Evolutionary conservation across 192 early-diverging fungal genomes (phyloP), one percentile per base, ranked within the genome.

Genomic region (Blastocladiella britannica): DNA sequence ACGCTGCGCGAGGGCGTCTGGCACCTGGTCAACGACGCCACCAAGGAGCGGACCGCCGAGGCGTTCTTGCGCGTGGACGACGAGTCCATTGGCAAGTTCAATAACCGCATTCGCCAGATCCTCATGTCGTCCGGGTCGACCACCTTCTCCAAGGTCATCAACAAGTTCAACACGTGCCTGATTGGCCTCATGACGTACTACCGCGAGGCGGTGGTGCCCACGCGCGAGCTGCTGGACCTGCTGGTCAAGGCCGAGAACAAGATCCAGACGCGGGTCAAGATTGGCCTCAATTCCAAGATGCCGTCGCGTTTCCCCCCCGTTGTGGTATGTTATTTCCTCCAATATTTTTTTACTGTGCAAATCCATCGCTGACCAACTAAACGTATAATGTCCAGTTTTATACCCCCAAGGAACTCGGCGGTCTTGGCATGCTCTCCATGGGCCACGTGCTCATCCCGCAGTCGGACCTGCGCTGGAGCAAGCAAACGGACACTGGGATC

Each of bases 251-350:
- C 82, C 54, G 94, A 98, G 66, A 98, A 93, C 70, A 96, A 96
- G 74, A 92, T 98, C 56, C 94, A 98, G 71, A 87, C 92, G 26
- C 85, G 94, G 73, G 83, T 98, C 70, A 98, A 94, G 80, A 94
- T 95, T 72, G 94, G 94, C 57, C 78, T 98, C 60, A 98, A 98
- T 72, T 92, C 89, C 28, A 98, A 98, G 73, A 95, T 96, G 88
- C 91, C 92, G 59, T 84, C 82, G 28, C 77, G 94, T 65, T 96
- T 95, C 79, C 94, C 94, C 43, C 89, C 91, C 9, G 88, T 90
- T 0, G 87, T 93, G 7, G 88, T 86, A 63, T 88, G 82, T 55
- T 68, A n/a, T n/a, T n/a, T n/a, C n/a, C n/a, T n/a, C n/a, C n/a
- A n/a, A n/a, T n/a, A n/a, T n/a, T n/a, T n/a, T n/a, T n/a, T 53